phyloP scores from a whole-genome alignment of 306 rosid species.

The Quercus alba region DNA sequence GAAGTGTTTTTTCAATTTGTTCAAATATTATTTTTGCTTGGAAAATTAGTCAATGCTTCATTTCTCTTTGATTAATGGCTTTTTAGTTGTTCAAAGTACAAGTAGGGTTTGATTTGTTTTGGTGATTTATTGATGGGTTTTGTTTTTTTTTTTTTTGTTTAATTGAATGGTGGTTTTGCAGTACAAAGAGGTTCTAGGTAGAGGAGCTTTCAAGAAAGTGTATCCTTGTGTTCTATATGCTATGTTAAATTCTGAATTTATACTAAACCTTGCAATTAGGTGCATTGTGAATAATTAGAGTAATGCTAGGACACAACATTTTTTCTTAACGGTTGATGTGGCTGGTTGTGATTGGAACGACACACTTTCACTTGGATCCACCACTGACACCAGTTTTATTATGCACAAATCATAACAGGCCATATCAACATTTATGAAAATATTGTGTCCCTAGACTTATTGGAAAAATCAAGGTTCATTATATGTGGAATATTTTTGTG shows the following conservation, averaged over 20 bases:
- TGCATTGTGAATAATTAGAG: neutral
- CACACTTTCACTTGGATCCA: too few relatives aligned
- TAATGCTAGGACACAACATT: too few relatives aligned
- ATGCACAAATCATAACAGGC: too few relatives aligned
- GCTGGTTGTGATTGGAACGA: too few relatives aligned
- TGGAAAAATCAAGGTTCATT: neutral
- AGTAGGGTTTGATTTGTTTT: slow-evolving; percentile 12
- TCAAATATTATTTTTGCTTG: neutral
- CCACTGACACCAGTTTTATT: too few relatives aligned
- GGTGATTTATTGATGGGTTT: slow-evolving; percentile 7
- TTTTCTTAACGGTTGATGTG: too few relatives aligned
- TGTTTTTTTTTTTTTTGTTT: neutral
- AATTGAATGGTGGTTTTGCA: slow-evolving; percentile 36
- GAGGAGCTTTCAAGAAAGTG: slow-evolving; percentile 99
- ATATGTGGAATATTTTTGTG: slow-evolving; percentile 12
- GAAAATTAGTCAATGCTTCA: neutral
- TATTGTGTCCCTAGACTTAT: too few relatives aligned
- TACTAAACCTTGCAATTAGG: neutral
- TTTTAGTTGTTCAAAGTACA: neutral
- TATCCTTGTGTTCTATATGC: slow-evolving; percentile 52
- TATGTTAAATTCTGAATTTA: neutral
- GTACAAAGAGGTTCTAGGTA: slow-evolving; percentile 91
- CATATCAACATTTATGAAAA: too few relatives aligned
- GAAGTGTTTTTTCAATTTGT: neutral
- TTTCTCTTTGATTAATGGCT: neutral